phyloP scores from a whole-genome alignment of 2,329 filamentous ascomycete species.

The Xylaria sp. region DNA sequence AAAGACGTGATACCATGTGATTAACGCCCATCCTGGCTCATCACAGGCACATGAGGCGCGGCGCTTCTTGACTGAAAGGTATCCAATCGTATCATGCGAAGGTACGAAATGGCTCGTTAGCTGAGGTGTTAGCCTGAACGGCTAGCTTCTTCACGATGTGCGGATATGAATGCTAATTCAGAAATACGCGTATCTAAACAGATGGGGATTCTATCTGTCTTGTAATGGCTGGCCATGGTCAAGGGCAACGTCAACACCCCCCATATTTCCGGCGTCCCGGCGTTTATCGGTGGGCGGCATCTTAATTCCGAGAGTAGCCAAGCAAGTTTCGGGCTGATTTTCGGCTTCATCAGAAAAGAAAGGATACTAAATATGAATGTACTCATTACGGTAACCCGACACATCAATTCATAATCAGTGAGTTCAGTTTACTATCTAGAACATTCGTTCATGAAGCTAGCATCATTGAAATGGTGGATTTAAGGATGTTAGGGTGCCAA shows the following conservation, averaged over 20 bases:
- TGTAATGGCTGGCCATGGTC: neutral
- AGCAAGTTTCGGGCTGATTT: neutral
- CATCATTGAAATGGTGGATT: neutral
- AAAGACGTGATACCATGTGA: neutral
- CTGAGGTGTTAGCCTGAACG: neutral
- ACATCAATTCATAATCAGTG: neutral
- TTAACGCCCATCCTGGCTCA: neutral
- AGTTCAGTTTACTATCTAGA: neutral
- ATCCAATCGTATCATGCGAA: neutral
- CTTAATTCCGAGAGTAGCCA: conserved; percentile 5
- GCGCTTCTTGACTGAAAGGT: neutral
- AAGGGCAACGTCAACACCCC: neutral
- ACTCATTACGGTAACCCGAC: conserved; percentile 14
- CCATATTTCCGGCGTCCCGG: neutral
- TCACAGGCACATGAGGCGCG: neutral
- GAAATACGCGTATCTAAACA: neutral
- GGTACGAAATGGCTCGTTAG: neutral
- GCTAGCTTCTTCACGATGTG: neutral
- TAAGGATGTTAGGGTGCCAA: neutral
- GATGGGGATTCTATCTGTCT: neutral
- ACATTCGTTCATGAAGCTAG: neutral
- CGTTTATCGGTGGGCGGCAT: neutral
- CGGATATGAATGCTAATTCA: neutral
- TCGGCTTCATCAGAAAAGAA: neutral
- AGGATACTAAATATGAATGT: neutral